Conservation (phyloP, 108 stramenopile species). For the Nannochloropsis oceanica region DNA sequence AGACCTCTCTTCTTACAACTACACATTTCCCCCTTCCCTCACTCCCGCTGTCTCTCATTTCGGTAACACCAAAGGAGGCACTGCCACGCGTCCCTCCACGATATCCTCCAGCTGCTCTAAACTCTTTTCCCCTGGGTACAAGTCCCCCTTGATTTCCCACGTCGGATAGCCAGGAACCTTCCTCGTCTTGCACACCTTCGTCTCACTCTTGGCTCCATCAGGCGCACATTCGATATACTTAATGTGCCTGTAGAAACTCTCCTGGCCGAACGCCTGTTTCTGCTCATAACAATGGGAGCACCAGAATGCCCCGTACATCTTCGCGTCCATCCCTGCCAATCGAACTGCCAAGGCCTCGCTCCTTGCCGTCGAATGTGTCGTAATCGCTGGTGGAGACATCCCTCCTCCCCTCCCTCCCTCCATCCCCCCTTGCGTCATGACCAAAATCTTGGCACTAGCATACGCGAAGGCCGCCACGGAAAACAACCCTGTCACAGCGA, state of each 20-base stretch:
- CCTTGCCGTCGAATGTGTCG: conserved; percentile 47
- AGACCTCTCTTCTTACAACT: not conserved
- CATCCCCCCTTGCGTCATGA: not conserved
- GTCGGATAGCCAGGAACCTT: conserved; percentile 86
- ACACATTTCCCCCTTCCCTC: not conserved
- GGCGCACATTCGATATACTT: conserved; percentile 68
- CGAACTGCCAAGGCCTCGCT: conserved; percentile 54
- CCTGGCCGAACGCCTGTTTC: conserved; percentile 56
- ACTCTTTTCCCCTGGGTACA: conserved; percentile 74
- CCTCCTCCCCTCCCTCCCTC: not conserved
- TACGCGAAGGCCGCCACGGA: not conserved
- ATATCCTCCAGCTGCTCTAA: conserved; percentile 63
- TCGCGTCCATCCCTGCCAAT: conserved; percentile 50
- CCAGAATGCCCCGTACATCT: conserved; percentile 89
- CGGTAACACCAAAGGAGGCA: not conserved
- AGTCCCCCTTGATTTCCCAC: conserved; percentile 79
- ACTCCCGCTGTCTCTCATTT: not conserved
- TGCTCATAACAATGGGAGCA: conserved; percentile 86
- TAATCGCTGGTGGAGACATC: conserved; percentile 5
- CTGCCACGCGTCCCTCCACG: not conserved
- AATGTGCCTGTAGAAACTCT: conserved; percentile 52
- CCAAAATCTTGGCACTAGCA: not conserved
- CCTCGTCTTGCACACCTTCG: conserved; percentile 48
- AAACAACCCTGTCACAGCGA: conserved; percentile 50
- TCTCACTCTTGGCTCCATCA: conserved; percentile 1